Percentiles rank a stretch among this genome's conserved stretches.
These are phyloP conservation scores for Hemileccinum impolitum DNA, from an alignment of 768 basidiomycete genomes.

Conservation along the genomic window DNA sequence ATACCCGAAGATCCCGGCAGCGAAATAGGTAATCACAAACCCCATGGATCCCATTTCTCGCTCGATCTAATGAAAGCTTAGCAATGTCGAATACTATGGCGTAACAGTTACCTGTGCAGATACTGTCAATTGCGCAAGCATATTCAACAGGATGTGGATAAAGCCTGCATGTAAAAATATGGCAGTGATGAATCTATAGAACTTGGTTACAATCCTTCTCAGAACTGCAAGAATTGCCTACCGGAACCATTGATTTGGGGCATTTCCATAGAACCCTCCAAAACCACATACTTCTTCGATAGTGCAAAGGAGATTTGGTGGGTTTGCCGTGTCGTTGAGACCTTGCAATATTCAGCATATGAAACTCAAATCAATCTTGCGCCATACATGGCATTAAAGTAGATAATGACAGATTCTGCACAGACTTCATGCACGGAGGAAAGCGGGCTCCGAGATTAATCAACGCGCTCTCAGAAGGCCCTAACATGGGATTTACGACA, in stretches of 20 bases:
- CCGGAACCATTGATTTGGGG: slow-evolving; percentile 58
- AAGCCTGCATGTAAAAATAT: slow-evolving; percentile 96
- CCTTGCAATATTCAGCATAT: slow-evolving; percentile 39
- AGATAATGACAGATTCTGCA: slow-evolving; percentile 52
- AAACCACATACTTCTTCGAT: slow-evolving; percentile 87
- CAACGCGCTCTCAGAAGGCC: slow-evolving; percentile 79
- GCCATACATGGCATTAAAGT: slow-evolving; percentile 58
- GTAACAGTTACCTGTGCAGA: slow-evolving; percentile 60
- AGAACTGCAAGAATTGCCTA: slow-evolving; percentile 34
- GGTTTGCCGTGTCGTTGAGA: slow-evolving; percentile 82
- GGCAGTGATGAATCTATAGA: slow-evolving; percentile 71
- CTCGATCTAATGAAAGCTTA: slow-evolving; percentile 58
- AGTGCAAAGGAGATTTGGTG: slow-evolving; percentile 64
- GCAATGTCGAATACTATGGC: background rate
- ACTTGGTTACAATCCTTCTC: slow-evolving; percentile 38
- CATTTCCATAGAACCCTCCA: slow-evolving; percentile 56
- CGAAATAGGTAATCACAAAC: slow-evolving; percentile 83
- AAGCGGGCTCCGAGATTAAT: slow-evolving; percentile 90
- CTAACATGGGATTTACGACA: slow-evolving; percentile 84
- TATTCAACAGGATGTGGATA: slow-evolving; percentile 87
- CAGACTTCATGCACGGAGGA: slow-evolving; percentile 86
- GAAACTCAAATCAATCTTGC: slow-evolving; percentile 3
- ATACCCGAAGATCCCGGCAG: slow-evolving; percentile 91
- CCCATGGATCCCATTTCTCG: slow-evolving; percentile 86
- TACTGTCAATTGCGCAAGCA: slow-evolving; percentile 81